These are phyloP conservation scores for Yarrowia sp. DNA, from an alignment of 805 yeast genomes.

Conservation along the genomic window DNA sequence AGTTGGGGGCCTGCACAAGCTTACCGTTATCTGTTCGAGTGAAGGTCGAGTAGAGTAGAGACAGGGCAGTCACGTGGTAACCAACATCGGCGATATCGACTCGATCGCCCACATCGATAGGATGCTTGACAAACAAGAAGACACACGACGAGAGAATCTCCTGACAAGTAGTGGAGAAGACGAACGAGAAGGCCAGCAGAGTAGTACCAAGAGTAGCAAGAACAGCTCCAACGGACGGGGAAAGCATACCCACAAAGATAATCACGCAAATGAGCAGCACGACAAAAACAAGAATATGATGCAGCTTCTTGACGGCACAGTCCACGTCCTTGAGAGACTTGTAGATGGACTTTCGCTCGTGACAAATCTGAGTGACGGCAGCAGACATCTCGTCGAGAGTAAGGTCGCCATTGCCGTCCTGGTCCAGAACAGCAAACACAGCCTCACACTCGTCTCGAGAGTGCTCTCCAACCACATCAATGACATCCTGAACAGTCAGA, in stretches of 20 bases:
- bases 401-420: constrained; percentile 41
- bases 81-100: constrained; percentile 37
- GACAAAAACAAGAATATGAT: constrained; percentile 39
- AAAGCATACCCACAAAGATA: constrained; percentile 44
- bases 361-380: constrained; percentile 38
- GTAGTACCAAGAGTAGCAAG: constrained; percentile 45
- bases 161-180: constrained; percentile 41
- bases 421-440: constrained; percentile 40
- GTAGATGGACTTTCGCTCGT: constrained; percentile 40
- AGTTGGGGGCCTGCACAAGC: constrained; percentile 42
- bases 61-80: constrained; percentile 38
- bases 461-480: constrained; percentile 38
- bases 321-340: constrained; percentile 43
- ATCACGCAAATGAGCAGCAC: constrained; percentile 40
- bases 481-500: constrained; percentile 39
- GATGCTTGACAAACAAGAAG: constrained; percentile 45
- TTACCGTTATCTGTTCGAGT: constrained; percentile 34
- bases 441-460: constrained; percentile 37
- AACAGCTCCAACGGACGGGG: constrained; percentile 43
- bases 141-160: constrained; percentile 44
- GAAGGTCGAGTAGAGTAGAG: constrained; percentile 42
- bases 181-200: constrained; percentile 42
- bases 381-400: constrained; percentile 41
- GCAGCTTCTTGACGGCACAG: constrained; percentile 42
- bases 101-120: constrained; percentile 44